Evolutionary conservation across 805 yeast species (phyloP).

Genomic region (Yamadazyma sp.): DNA sequence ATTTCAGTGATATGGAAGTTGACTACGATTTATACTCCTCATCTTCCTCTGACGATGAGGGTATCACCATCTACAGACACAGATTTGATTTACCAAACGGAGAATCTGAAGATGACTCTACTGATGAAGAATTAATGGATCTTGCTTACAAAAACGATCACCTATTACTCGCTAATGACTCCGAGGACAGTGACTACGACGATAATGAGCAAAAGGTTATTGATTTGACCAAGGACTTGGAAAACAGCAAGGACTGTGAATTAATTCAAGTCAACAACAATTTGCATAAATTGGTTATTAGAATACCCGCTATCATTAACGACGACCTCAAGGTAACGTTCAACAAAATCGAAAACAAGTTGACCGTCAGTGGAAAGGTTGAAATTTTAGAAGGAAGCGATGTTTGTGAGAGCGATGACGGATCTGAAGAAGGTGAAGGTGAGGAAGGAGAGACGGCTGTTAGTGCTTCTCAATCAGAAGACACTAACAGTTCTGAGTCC

Average conservation of each 20-base stretch:
- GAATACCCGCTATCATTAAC: slow-evolving; percentile 42
- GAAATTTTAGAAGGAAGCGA: slow-evolving; percentile 24
- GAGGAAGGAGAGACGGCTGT: slow-evolving; percentile 11
- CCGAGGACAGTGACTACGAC: slow-evolving; percentile 29
- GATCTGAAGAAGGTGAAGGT: slow-evolving; percentile 19
- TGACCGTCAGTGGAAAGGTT: slow-evolving; percentile 38
- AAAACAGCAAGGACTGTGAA: slow-evolving; percentile 45
- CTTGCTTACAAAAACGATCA: slow-evolving; percentile 20
- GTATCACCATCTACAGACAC: slow-evolving; percentile 43
- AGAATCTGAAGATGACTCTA: slow-evolving; percentile 31
- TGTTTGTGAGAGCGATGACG: slow-evolving; percentile 15
- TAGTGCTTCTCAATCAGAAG: slow-evolving; percentile 16
- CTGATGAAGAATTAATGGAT: slow-evolving; percentile 35
- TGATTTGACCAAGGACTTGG: slow-evolving; percentile 43
- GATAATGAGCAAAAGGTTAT: slow-evolving; percentile 30
- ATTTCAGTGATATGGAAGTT: slow-evolving; percentile 24
- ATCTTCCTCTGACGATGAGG: slow-evolving; percentile 38
- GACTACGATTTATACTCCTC: slow-evolving; percentile 22
- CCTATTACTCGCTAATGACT: slow-evolving; percentile 29
- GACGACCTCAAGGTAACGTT: slow-evolving; percentile 42
- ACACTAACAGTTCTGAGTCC: slow-evolving; percentile 10
- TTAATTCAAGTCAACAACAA: slow-evolving; percentile 37
- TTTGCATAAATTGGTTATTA: slow-evolving; percentile 39
- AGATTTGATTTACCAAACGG: slow-evolving; percentile 40
- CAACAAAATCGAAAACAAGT: slow-evolving; percentile 41